Conservation (phyloP, 169 alveolate genomes). For the Plasmodium yoelii region DNA sequence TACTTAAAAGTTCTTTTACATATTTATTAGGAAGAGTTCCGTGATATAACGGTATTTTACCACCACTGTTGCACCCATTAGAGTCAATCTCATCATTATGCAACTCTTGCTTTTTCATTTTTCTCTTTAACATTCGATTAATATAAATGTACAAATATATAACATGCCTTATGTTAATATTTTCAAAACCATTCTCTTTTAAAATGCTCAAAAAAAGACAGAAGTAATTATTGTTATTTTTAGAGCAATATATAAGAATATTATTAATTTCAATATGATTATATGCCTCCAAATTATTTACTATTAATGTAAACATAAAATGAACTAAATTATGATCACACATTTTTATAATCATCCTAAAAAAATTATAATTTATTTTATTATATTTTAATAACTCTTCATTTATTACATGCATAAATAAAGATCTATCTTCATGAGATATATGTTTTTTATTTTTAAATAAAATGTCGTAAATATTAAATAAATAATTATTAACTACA, state of each 20-base stretch:
- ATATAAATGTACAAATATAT: conserved; percentile 30
- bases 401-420: conserved; percentile 22
- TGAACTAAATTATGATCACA: conserved; percentile 21
- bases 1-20: conserved; percentile 3
- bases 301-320: conserved; percentile 26
- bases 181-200: conserved; percentile 10
- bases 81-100: neutral
- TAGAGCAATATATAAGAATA: conserved; percentile 8
- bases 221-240: conserved; percentile 12
- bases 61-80: neutral
- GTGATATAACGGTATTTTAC: neutral
- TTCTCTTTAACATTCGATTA: conserved; percentile 30
- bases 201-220: conserved; percentile 10
- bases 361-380: conserved; percentile 7
- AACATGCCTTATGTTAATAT: conserved; percentile 46
- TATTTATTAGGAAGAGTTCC: neutral
- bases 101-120: neutral
- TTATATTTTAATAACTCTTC: conserved; percentile 13
- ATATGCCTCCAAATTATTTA: conserved; percentile 27
- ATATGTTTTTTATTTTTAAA: conserved; percentile 47
- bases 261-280: conserved; percentile 18
- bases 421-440: conserved; percentile 24
- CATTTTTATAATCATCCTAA: conserved; percentile 12
- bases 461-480: conserved; percentile 16
- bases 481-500: conserved; percentile 8